Evolutionary conservation across 2,329 filamentous ascomycete species (phyloP).

Genomic region (Xylaria digitata): DNA sequence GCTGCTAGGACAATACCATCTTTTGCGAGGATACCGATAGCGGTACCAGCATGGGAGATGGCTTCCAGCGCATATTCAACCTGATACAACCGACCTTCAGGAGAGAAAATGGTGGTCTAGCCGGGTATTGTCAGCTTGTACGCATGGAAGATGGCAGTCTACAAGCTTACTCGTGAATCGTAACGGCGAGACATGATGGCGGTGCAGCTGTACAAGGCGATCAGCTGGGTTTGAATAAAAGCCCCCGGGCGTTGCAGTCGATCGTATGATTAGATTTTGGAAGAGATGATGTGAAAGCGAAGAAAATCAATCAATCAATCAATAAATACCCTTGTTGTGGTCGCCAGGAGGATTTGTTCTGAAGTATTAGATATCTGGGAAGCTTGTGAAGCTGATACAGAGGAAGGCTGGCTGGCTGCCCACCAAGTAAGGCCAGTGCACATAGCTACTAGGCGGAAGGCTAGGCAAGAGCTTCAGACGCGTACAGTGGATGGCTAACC

Average conservation of each 20-base stretch:
- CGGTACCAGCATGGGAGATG: slow-evolving; percentile 97
- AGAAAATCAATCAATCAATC: neutral
- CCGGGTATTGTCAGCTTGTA: slow-evolving; percentile 42
- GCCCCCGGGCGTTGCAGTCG: neutral
- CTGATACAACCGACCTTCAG: slow-evolving; percentile 97
- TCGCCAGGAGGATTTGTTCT: slow-evolving; percentile 19
- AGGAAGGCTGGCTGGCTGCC: slow-evolving; percentile 41
- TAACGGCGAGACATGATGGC: slow-evolving; percentile 91
- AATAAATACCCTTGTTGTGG: neutral
- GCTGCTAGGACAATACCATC: slow-evolving; percentile 98
- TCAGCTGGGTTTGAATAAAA: slow-evolving; percentile 20
- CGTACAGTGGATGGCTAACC: slow-evolving; percentile 39
- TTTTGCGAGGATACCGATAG: slow-evolving; percentile 94
- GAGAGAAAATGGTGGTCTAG: slow-evolving; percentile 99
- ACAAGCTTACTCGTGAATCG: slow-evolving; percentile 85
- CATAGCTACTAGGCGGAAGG: slow-evolving; percentile 27
- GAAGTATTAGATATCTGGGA: slow-evolving; percentile 20
- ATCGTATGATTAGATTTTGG: neutral
- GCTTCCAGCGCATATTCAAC: slow-evolving; percentile 99
- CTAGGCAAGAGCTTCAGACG: slow-evolving; percentile 52
- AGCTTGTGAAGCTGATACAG: slow-evolving; percentile 28
- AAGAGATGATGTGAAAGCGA: neutral
- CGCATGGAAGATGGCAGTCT: slow-evolving; percentile 39
- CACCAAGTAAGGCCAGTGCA: slow-evolving; percentile 36
- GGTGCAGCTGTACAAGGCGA: slow-evolving; percentile 28